These are phyloP conservation scores for Diaporthe longicolla DNA, from an alignment of 2,329 filamentous ascomycete species.

Conservation along the genomic window DNA sequence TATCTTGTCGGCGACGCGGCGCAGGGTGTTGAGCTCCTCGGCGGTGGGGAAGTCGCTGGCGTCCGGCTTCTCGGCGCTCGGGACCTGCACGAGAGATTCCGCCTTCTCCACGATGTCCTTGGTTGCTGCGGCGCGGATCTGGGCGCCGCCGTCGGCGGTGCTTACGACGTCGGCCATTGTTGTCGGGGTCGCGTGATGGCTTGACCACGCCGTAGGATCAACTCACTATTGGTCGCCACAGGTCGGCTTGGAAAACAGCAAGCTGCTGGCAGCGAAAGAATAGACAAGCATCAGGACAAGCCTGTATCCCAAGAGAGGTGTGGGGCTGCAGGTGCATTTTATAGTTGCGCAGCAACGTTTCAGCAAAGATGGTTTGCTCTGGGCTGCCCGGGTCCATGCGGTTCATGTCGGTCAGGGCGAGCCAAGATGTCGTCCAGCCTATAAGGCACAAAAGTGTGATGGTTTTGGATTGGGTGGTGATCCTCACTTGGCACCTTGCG, in stretches of 20 bases:
- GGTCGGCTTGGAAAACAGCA: neutral
- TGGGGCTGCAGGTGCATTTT: constrained; percentile 17
- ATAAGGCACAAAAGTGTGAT: constrained; percentile 15
- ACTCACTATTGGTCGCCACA: neutral
- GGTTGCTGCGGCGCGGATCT: constrained; percentile 18
- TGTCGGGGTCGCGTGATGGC: neutral
- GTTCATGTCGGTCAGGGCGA: constrained; percentile 23
- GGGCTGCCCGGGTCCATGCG: constrained; percentile 2
- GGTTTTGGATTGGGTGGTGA: neutral
- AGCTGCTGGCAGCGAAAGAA: neutral
- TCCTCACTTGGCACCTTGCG: constrained; percentile 31
- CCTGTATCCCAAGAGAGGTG: neutral
- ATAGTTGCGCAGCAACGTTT: constrained; percentile 17
- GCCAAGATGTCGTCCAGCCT: constrained; percentile 28
- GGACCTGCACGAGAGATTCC: constrained; percentile 8
- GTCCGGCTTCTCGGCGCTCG: constrained; percentile 29
- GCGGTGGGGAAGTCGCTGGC: constrained; percentile 56
- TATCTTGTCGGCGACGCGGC: constrained; percentile 69
- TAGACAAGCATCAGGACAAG: neutral
- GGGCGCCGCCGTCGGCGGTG: constrained; percentile 28
- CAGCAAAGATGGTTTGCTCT: neutral
- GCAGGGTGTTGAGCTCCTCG: constrained; percentile 67
- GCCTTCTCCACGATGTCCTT: constrained; percentile 22
- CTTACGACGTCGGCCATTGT: constrained; percentile 21
- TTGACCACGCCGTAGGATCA: neutral